These are phyloP conservation scores for Zasmidium angulare DNA, from an alignment of 2,329 filamentous ascomycete species.

Conservation along the genomic window DNA sequence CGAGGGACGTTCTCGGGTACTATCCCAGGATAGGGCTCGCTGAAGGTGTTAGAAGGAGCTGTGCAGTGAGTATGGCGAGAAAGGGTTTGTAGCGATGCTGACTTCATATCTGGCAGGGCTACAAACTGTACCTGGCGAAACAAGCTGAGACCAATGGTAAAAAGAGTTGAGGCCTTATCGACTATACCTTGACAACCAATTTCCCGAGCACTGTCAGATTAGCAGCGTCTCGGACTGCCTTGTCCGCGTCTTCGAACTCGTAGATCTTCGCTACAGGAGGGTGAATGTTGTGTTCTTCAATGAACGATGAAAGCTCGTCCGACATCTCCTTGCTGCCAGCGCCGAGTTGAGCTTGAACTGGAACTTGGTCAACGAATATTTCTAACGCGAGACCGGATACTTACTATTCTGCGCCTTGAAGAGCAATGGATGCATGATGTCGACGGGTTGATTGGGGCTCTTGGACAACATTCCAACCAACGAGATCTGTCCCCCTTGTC, in stretches of 20 bases:
- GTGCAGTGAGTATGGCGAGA: slow-evolving; percentile 36
- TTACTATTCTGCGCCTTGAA: slow-evolving; percentile 24
- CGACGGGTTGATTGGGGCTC: slow-evolving; percentile 16
- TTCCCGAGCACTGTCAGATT: slow-evolving; percentile 37
- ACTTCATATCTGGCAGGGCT: slow-evolving; percentile 17
- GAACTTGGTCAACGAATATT: neutral
- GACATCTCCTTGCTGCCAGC: slow-evolving; percentile 46
- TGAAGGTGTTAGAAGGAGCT: slow-evolving; percentile 52
- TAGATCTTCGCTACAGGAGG: slow-evolving; percentile 41
- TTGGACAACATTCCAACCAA: slow-evolving; percentile 33
- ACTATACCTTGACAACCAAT: slow-evolving; percentile 24
- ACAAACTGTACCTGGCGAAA: slow-evolving; percentile 24
- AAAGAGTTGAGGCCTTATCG: neutral
- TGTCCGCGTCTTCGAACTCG: slow-evolving; percentile 34
- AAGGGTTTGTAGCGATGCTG: too few species aligned
- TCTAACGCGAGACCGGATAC: neutral
- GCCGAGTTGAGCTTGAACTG: slow-evolving; percentile 23
- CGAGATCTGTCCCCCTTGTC: slow-evolving; percentile 38
- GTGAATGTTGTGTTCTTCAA: slow-evolving; percentile 40
- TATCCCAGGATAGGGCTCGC: slow-evolving; percentile 51
- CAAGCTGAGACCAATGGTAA: neutral
- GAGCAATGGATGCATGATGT: slow-evolving; percentile 21
- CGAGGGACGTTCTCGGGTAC: slow-evolving; percentile 54
- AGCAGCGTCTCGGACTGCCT: slow-evolving; percentile 33
- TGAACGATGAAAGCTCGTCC: slow-evolving; percentile 40